A percentile compares a stretch with the other conserved stretches of the same genome.
phyloP scores from a whole-genome alignment of 345 rosid species.

The Eucalyptus leucophloia region DNA sequence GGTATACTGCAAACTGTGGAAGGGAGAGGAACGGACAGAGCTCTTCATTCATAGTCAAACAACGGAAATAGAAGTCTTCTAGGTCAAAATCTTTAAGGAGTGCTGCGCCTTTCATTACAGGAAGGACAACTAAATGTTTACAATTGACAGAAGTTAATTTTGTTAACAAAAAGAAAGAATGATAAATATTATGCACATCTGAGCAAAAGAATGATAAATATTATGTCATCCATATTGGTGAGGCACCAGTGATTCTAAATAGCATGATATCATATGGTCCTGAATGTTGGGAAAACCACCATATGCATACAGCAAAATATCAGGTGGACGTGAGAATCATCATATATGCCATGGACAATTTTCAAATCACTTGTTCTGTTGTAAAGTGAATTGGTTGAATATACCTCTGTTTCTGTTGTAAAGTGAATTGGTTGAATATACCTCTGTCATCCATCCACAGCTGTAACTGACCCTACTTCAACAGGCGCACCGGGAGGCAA shows the following conservation, averaged over 20 bases:
- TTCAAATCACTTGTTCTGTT: not conserved
- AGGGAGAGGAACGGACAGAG: not conserved
- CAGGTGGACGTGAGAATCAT: not conserved
- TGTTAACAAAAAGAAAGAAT: not conserved
- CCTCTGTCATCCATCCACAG: not conserved
- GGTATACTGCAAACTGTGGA: not conserved
- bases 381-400: not conserved
- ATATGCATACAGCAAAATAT: not conserved
- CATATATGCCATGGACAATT: not conserved
- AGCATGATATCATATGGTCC: not conserved
- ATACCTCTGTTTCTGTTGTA: not conserved
- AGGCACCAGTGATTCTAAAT: not conserved
- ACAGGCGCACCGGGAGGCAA: conserved; percentile 92
- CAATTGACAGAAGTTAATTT: not conserved
- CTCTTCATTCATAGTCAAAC: not conserved
- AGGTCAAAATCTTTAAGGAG: not conserved
- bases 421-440: not conserved
- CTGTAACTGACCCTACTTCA: not conserved
- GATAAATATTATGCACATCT: not conserved
- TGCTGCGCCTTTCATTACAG: not conserved
- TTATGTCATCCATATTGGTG: not conserved
- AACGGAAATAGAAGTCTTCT: not conserved
- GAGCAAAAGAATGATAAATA: not conserved
- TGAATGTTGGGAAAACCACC: not conserved
- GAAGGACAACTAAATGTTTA: not conserved